A percentile compares a stretch with the other conserved stretches of the same genome.
These are phyloP conservation scores for Aspergillus aculeatus DNA, from an alignment of 2,329 filamentous ascomycete genomes.

Conservation along the genomic window DNA sequence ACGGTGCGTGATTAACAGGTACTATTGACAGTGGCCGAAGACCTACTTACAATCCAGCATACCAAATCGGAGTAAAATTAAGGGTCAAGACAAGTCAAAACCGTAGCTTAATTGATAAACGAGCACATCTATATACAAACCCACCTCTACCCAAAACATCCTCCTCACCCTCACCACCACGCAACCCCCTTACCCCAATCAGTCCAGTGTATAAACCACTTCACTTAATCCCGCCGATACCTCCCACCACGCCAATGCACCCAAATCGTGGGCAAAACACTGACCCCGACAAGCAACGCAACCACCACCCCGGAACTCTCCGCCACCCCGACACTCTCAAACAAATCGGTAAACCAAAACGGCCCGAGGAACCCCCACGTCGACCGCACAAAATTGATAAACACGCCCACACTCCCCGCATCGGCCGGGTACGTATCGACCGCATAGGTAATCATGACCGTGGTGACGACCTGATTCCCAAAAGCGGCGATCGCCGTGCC, in stretches of 20 bases:
- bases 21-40: no score
- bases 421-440: slow-evolving; percentile 59
- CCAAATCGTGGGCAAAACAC: slow-evolving; percentile 28
- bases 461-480: slow-evolving; percentile 63
- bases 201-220: background rate
- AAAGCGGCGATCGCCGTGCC: slow-evolving; percentile 54
- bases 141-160: no score
- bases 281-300: slow-evolving; percentile 30
- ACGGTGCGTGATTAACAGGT: no score
- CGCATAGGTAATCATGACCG: slow-evolving; percentile 59
- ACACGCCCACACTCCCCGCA: slow-evolving; percentile 57
- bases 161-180: no score
- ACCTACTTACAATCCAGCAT: no score
- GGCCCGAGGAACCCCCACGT: slow-evolving; percentile 38
- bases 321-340: slow-evolving; percentile 32
- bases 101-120: no score
- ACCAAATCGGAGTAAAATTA: no score
- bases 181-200: no score
- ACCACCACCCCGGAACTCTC: slow-evolving; percentile 28
- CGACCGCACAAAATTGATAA: slow-evolving; percentile 56
- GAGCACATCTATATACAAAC: no score
- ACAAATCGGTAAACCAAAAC: slow-evolving; percentile 37
- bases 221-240: background rate
- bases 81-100: no score
- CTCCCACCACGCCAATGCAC: slow-evolving; percentile 39